Evolutionary conservation across 805 yeast genomes (phyloP).

Genomic region (Pichia cabralensis): DNA sequence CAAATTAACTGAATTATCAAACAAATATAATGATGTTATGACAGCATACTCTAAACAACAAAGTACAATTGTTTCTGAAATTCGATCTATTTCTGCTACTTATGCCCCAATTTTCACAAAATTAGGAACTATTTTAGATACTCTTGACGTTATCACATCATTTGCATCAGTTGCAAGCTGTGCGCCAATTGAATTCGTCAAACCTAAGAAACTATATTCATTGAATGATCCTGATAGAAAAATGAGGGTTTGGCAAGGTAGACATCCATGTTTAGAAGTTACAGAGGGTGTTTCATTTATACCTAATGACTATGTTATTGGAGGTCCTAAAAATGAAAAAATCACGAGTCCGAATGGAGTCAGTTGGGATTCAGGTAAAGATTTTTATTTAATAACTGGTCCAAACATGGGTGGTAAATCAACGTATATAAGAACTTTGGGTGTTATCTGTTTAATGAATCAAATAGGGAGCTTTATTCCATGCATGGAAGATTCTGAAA

Average conservation of each 20-base stretch:
- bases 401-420: constrained; percentile 99
- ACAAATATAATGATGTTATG: constrained; percentile 47
- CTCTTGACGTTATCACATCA: constrained; percentile 72
- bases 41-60: constrained; percentile 68
- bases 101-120: constrained; percentile 71
- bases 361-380: constrained; percentile 30
- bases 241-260: constrained; percentile 56
- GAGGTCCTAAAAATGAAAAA: background rate
- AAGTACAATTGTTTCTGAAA: constrained; percentile 69
- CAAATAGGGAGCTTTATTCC: constrained; percentile 91
- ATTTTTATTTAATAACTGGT: constrained; percentile 83
- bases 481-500: constrained; percentile 56
- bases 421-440: constrained; percentile 82
- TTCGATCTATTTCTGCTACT: constrained; percentile 69
- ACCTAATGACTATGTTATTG: constrained; percentile 73
- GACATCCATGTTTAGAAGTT: constrained; percentile 92
- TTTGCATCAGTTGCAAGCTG: constrained; percentile 79
- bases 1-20: constrained; percentile 49
- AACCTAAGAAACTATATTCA: constrained; percentile 50
- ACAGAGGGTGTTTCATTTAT: constrained; percentile 89
- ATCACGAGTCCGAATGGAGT: constrained; percentile 1
- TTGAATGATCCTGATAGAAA: constrained; percentile 39
- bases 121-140: constrained; percentile 53
- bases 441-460: constrained; percentile 77
- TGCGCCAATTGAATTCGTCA: constrained; percentile 74